Evolutionary conservation across 441 rosid species (phyloP), one percentile per base, ranked within the genome.

Genomic region (Croton laevigatus): DNA sequence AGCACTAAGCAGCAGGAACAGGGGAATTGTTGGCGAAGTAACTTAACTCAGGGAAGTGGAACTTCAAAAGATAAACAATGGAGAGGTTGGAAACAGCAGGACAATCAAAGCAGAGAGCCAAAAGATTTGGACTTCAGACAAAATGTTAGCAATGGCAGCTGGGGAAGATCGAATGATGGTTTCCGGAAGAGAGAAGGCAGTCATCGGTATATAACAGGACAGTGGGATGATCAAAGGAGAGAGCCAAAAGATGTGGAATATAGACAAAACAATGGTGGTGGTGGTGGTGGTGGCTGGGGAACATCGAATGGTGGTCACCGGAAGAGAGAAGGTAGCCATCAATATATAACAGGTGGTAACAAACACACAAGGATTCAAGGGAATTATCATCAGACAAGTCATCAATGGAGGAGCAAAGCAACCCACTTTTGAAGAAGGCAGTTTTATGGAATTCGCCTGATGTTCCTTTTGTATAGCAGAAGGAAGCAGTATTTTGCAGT

Each of bases 291-390:
- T 62, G 81, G 73, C 20, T 75, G 85, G 83, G 76, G 79, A 71
- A 68, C 78, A 48, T 69, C 83, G 83, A 79, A 75, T 22, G 76
- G 65, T 17, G 79, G 80, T 74, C 68, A 66, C 58, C 69, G 85
- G 73, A 84, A 81, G 80, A 79, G 81, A 59, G 87, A 72, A 81
- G 77, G 83, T 63, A 65, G 70, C 71, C 71, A 79, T 48, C 84
- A 53, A 27, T 54, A 73, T 73, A 40, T 14, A 40, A 61, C 72
- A 27, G 66, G 44, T 0, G 44, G 75, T 63, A 80, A 82, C 76
- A 74, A 51, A 69, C 81, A 75, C 78, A 72, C 81, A 45, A 81
- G 89, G 78, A 79, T 79, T 73, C 73, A 55, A 19, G 80, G 73
- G 69, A 79, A 72, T 42, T 72, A 75, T 78, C 62, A 72, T 63